These are phyloP conservation scores for Cryphonectria japonica DNA, from an alignment of 2,329 filamentous ascomycete genomes.

Conservation along the genomic window DNA sequence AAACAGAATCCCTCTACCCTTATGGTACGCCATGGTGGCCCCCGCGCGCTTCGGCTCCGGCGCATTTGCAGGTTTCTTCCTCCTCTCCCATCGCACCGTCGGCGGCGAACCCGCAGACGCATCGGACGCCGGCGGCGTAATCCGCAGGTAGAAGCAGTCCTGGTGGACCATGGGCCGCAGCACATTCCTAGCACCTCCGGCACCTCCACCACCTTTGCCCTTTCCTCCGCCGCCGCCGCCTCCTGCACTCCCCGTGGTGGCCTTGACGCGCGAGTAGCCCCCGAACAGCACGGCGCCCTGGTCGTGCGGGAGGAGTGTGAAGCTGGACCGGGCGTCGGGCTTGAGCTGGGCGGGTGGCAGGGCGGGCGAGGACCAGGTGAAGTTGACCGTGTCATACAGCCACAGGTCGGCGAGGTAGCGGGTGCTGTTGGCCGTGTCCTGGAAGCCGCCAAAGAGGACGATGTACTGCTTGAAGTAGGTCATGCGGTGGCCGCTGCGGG, in stretches of 20 bases:
- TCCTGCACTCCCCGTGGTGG: conserved; percentile 63
- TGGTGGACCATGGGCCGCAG: conserved; percentile 89
- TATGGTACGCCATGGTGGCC: conserved; percentile 92
- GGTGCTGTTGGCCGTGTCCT: conserved; percentile 93
- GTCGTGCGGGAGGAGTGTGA: conserved; percentile 89
- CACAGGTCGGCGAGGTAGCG: conserved; percentile 93
- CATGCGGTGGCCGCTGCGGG: conserved; percentile 92
- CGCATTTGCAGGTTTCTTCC: conserved; percentile 89
- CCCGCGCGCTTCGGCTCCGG: conserved; percentile 84
- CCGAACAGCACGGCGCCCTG: conserved; percentile 88
- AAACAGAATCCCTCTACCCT: conserved; percentile 89
- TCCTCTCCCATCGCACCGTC: conserved; percentile 83
- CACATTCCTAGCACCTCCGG: conserved; percentile 68
- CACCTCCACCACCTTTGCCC: conserved; percentile 64
- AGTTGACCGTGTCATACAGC: conserved; percentile 91
- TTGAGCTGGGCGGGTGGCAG: conserved; percentile 80
- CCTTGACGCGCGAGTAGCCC: conserved; percentile 90
- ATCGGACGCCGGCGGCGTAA: conserved; percentile 72
- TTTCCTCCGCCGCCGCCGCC: conserved; percentile 62
- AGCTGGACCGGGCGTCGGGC: conserved; percentile 88
- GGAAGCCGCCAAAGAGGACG: conserved; percentile 93
- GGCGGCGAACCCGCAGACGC: conserved; percentile 68
- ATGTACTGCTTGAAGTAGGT: conserved; percentile 98
- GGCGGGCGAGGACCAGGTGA: conserved; percentile 78
- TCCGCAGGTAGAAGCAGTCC: conserved; percentile 90